These are phyloP conservation scores for Lactarius deliciosus DNA, from an alignment of 768 basidiomycete genomes.

Conservation along the genomic window DNA sequence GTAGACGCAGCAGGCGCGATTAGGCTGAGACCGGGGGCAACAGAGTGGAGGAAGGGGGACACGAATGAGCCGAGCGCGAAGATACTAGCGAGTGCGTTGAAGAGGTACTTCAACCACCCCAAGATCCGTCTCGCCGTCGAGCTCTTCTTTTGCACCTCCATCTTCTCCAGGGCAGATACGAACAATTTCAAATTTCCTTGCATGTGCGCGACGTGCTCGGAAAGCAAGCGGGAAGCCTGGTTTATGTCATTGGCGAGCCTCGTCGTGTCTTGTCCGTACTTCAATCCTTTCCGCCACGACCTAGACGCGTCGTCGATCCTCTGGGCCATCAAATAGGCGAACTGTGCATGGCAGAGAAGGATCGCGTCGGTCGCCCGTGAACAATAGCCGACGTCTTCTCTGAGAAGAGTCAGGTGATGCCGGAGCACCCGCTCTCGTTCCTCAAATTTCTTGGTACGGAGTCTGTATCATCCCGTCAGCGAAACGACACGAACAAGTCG, in stretches of 20 bases:
- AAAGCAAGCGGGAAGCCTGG: conserved; percentile 8
- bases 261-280: conserved; percentile 13
- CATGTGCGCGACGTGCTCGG: conserved; percentile 3
- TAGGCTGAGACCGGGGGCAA: background rate
- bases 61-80: conserved; percentile 3
- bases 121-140: conserved; percentile 3
- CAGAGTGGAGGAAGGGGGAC: conserved; percentile 14
- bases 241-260: conserved; percentile 21
- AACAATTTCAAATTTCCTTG: conserved; percentile 5
- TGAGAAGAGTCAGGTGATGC: conserved; percentile 2
- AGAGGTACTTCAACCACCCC: conserved; percentile 18
- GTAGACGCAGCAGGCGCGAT: conserved; percentile 3
- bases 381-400: conserved; percentile 13
- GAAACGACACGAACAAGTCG: background rate
- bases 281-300: conserved; percentile 15
- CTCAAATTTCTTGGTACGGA: conserved; percentile 5
- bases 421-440: conserved; percentile 4
- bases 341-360: conserved; percentile 16
- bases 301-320: conserved; percentile 16
- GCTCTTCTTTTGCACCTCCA: conserved; percentile 12
- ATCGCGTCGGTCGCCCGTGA: conserved; percentile 16
- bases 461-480: background rate
- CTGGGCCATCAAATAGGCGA: conserved; percentile 18
- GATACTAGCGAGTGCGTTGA: conserved; percentile 14
- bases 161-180: conserved; percentile 17